phyloP scores from a whole-genome alignment of 2,329 filamentous ascomycete species.

The Chaetomiaceae sp. region DNA sequence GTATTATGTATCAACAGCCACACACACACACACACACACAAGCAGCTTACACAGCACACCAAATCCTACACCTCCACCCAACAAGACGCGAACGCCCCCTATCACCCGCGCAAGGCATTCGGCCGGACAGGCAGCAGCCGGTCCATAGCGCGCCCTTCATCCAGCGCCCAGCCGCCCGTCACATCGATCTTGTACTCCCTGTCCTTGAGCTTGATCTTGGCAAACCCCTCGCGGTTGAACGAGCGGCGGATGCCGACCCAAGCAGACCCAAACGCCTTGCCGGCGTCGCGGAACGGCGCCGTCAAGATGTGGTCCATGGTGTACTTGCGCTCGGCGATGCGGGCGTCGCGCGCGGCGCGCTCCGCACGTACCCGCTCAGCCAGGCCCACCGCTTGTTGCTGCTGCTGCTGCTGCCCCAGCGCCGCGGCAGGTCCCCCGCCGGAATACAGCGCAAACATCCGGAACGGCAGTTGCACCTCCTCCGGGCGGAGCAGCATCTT shows the following conservation, averaged over 20 bases:
- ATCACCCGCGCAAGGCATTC: constrained; percentile 6
- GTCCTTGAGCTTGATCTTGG: constrained; percentile 42
- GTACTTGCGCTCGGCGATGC: constrained; percentile 40
- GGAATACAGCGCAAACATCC: constrained; percentile 27
- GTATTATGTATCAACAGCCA: neutral
- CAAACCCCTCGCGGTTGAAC: constrained; percentile 52
- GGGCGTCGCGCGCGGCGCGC: constrained; percentile 34
- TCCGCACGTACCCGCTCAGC: constrained; percentile 27
- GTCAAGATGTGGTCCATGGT: constrained; percentile 52
- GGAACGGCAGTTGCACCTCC: constrained; percentile 33
- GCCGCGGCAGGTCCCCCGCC: neutral
- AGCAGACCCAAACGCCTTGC: constrained; percentile 35
- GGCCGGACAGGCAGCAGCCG: constrained; percentile 40
- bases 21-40: neutral
- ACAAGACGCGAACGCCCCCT: neutral
- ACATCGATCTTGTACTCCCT: constrained; percentile 53
- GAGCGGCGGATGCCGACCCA: constrained; percentile 43
- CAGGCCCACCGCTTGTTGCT: constrained; percentile 11
- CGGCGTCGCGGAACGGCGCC: constrained; percentile 48
- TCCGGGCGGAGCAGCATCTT: constrained; percentile 35
- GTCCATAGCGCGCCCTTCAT: constrained; percentile 54
- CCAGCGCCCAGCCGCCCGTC: constrained; percentile 50
- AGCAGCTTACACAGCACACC: neutral
- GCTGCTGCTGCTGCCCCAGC: neutral
- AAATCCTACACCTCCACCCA: neutral